A percentile compares a stretch with the other conserved stretches of the same genome.
Conservation (phyloP, 2,329 filamentous ascomycete genomes). For the Dothistroma pini region DNA sequence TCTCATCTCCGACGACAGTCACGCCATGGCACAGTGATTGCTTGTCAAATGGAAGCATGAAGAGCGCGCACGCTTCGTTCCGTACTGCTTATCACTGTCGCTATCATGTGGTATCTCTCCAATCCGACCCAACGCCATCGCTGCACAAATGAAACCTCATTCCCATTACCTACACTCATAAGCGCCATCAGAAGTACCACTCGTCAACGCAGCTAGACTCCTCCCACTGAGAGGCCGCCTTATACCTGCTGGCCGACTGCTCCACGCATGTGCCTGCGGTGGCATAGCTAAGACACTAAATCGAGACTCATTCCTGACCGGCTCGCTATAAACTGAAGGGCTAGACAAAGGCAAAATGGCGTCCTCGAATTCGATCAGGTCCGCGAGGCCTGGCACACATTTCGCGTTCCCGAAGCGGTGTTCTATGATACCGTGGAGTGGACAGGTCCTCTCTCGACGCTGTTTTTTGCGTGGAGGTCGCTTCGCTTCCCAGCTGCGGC, state of each 20-base stretch:
- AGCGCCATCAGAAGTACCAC: background rate
- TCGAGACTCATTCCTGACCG: background rate
- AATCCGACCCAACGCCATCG: background rate
- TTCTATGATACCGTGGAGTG: no score
- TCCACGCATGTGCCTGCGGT: background rate
- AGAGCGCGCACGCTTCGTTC: background rate
- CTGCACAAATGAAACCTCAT: background rate
- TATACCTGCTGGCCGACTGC: background rate
- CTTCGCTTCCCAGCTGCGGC: background rate
- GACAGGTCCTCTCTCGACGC: no score
- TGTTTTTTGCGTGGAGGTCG: no score
- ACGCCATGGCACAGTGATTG: no score
- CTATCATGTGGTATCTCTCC: background rate
- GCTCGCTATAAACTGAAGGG: background rate
- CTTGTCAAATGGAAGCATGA: no score
- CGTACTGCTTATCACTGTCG: background rate
- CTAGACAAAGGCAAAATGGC: background rate
- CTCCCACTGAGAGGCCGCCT: constrained; percentile 2
- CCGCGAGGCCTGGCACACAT: no score
- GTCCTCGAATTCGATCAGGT: no score
- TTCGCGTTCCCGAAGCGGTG: no score
- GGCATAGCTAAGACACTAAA: constrained; percentile 4
- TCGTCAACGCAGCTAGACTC: constrained; percentile 7
- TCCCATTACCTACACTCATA: background rate
- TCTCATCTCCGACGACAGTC: no score